A percentile compares a stretch with the other conserved stretches of the same genome.
Evolutionary conservation across 2,329 filamentous ascomycete species (phyloP).

Genomic region (Aschersonia sp.): DNA sequence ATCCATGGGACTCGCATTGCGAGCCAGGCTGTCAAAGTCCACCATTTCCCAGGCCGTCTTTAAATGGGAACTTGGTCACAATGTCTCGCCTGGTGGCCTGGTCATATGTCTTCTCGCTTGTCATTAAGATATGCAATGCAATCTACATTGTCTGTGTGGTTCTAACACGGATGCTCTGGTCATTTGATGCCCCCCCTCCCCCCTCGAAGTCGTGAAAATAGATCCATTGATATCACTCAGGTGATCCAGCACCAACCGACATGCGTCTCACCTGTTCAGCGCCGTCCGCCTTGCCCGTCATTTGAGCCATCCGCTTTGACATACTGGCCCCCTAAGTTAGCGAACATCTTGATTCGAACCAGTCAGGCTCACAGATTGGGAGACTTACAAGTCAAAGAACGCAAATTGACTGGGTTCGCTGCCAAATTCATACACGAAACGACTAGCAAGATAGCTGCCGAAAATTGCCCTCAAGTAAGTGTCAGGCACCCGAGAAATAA

Average conservation of each 20-base stretch:
- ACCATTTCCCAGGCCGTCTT: no score
- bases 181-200: no score
- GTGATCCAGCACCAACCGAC: constrained; percentile 8
- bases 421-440: constrained; percentile 93
- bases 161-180: no score
- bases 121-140: no score
- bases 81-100: no score
- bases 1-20: no score
- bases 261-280: constrained; percentile 13
- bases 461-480: constrained; percentile 91
- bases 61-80: no score
- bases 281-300: constrained; percentile 13
- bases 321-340: constrained; percentile 29
- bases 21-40: no score
- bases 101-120: no score
- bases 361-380: neutral
- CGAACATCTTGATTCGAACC: neutral
- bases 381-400: constrained; percentile 90
- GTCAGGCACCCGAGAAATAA: constrained; percentile 77
- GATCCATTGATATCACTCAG: neutral
- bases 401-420: constrained; percentile 89
- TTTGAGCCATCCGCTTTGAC: constrained; percentile 46
- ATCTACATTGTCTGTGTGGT: no score
- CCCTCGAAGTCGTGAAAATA: neutral
- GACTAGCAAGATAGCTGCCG: constrained; percentile 83